These are phyloP conservation scores for Petrea volubilis DNA, from an alignment of 257 asterid genomes.

Conservation along the genomic window DNA sequence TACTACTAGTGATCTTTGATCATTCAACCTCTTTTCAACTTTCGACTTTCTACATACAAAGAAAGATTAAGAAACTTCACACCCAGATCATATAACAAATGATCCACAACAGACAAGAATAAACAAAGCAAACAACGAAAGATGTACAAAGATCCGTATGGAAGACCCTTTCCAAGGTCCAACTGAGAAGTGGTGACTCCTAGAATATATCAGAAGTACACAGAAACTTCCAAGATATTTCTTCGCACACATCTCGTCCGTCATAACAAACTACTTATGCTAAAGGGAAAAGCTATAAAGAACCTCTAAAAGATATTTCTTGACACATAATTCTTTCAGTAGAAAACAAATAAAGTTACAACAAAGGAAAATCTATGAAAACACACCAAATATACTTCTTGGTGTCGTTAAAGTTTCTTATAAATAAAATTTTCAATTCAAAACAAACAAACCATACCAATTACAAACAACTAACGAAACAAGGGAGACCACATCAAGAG, in stretches of 20 bases:
- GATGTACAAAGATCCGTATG: background rate
- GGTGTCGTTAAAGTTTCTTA: background rate
- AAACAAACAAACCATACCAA: background rate
- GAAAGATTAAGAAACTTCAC: constrained; percentile 21
- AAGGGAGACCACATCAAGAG: too few relatives aligned
- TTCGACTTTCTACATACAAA: constrained; percentile 37
- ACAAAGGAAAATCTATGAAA: background rate
- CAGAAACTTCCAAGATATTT: background rate
- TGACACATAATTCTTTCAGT: background rate
- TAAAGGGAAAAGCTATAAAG: background rate
- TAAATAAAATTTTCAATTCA: background rate
- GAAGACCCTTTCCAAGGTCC: background rate
- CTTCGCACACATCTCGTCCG: background rate
- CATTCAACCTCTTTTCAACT: constrained; percentile 31
- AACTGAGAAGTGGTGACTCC: background rate
- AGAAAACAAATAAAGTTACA: background rate
- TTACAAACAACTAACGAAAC: background rate
- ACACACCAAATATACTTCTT: background rate
- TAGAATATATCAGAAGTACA: background rate
- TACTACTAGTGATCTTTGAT: constrained; percentile 28
- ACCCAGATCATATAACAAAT: constrained; percentile 23
- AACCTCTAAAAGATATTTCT: constrained; percentile 6
- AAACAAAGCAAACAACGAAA: background rate
- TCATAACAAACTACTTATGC: background rate
- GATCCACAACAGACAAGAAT: constrained; percentile 8